phyloP scores from a whole-genome alignment of 108 stramenopile genomes.

The Nitzschia inconspicua region DNA sequence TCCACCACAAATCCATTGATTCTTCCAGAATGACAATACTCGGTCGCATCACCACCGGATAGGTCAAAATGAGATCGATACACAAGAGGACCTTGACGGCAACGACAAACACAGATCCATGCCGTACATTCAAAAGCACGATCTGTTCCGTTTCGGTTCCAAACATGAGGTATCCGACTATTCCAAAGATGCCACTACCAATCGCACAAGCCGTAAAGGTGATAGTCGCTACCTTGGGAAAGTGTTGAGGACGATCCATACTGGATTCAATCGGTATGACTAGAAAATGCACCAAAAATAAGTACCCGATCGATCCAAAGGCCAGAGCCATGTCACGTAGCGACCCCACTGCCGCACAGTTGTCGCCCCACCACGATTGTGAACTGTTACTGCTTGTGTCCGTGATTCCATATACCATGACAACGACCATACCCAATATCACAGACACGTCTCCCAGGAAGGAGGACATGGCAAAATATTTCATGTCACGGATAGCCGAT shows the following conservation, averaged over 20 bases:
- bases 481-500: conserved; percentile 25
- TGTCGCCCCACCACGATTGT: not conserved
- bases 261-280: conserved; percentile 24
- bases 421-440: conserved; percentile 20
- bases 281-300: conserved; percentile 34
- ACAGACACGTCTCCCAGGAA: conserved; percentile 21
- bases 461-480: conserved; percentile 23
- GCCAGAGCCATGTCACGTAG: conserved; percentile 18
- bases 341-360: conserved; percentile 18
- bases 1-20: not conserved
- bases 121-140: conserved; percentile 23
- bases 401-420: conserved; percentile 12
- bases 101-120: not conserved
- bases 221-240: not conserved
- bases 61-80: conserved; percentile 24
- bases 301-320: conserved; percentile 31
- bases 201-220: conserved; percentile 24
- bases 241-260: conserved; percentile 21
- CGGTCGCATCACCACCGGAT: conserved; percentile 20
- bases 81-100: conserved; percentile 25
- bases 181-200: conserved; percentile 20
- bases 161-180: conserved; percentile 23
- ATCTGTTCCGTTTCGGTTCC: conserved; percentile 25
- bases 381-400: not conserved
- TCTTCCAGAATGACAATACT: conserved; percentile 12